These are phyloP conservation scores for Penicillium thymicola DNA, from an alignment of 2,329 filamentous ascomycete genomes.

Conservation along the genomic window DNA sequence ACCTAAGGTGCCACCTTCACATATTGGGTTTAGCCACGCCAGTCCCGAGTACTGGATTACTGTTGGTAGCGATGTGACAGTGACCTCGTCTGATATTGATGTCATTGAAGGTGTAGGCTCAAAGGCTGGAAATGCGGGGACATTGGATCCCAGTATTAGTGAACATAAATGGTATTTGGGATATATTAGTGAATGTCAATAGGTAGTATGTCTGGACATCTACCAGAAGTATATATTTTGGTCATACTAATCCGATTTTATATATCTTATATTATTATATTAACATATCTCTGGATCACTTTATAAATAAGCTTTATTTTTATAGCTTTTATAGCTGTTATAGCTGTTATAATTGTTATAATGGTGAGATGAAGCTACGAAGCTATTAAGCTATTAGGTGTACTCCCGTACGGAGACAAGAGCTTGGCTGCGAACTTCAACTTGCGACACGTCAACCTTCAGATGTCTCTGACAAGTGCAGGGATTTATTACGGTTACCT, in stretches of 20 bases:
- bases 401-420: neutral
- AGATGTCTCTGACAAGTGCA: neutral
- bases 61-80: constrained; percentile 11
- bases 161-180: constrained; percentile 37
- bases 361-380: too few species aligned
- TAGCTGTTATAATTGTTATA: neutral
- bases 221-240: neutral
- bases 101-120: constrained; percentile 34
- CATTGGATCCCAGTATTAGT: constrained; percentile 17
- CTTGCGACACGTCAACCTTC: neutral
- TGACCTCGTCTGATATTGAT: constrained; percentile 32
- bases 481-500: neutral
- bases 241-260: neutral
- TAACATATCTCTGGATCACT: neutral
- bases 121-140: constrained; percentile 32
- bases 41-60: constrained; percentile 15
- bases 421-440: neutral
- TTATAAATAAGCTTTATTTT: neutral
- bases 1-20: constrained; percentile 35
- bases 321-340: neutral
- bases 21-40: constrained; percentile 33
- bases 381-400: neutral
- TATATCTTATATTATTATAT: neutral
- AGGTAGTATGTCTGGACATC: neutral
- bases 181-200: constrained; percentile 24